phyloP scores from a whole-genome alignment of 2,329 filamentous ascomycete genomes.

The Scytalidium sp. region DNA sequence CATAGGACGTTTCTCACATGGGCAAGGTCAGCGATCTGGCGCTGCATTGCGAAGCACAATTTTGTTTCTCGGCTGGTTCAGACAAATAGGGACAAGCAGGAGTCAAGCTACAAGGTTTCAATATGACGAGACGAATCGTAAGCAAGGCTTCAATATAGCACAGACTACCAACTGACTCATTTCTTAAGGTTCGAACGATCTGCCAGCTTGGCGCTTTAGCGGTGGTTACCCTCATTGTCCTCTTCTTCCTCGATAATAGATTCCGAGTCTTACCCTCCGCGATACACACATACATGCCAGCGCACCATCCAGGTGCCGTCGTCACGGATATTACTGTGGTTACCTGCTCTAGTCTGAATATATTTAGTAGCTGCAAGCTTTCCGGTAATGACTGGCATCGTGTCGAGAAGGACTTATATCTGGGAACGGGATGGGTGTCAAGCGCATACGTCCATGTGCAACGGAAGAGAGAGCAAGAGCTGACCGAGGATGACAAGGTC shows the following conservation, averaged over 20 bases:
- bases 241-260: conserved; percentile 65
- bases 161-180: conserved; percentile 1
- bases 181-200: conserved; percentile 40
- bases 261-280: conserved; percentile 66
- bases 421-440: conserved; percentile 60
- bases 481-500: conserved; percentile 57
- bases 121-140: conserved; percentile 32
- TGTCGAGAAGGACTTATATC: conserved; percentile 69
- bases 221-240: conserved; percentile 50
- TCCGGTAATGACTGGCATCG: conserved; percentile 59
- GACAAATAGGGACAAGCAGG: neutral
- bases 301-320: conserved; percentile 65
- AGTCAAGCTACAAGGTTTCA: conserved; percentile 7
- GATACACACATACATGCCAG: conserved; percentile 66
- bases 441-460: conserved; percentile 67
- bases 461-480: conserved; percentile 67
- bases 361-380: conserved; percentile 57
- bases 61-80: neutral
- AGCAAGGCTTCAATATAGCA: conserved; percentile 1
- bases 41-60: too few species aligned
- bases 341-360: conserved; percentile 60
- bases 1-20: neutral
- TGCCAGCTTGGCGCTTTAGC: conserved; percentile 27
- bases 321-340: conserved; percentile 68
- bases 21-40: neutral